Evolutionary conservation across 1,284 basidiomycete genomes (phyloP), one percentile per base, ranked within the genome.

Genomic region (Hemileia vastatrix): DNA sequence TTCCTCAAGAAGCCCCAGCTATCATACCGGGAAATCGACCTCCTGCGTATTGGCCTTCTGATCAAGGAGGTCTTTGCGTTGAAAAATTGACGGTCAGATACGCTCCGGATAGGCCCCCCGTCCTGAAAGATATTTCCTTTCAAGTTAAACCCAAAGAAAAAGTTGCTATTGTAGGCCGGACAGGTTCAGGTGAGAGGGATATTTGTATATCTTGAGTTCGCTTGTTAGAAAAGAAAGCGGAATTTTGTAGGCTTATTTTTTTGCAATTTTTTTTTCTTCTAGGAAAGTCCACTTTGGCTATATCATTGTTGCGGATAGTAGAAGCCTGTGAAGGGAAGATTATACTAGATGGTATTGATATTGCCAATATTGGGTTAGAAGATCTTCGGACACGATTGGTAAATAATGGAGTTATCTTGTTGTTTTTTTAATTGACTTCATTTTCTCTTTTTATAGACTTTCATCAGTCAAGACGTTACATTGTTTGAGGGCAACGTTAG

Each of bases 271-370:
- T 21, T 66, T 64, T 15, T 48, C 66, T 0, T 69, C 69, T 1
- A 70, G 71, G 71, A n/a, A 72, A 72, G 66, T 71, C 70, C 33
- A 68, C 67, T 40, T 67, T 72, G 2, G 69, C 67, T 1, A 63
- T 67, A 4, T 67, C 66, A 27, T 63, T 73, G 18, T 65, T 73
- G 43, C 67, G 72, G 3, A 65, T 66, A 3, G 59, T 66, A 9
- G 69, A 65, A 45, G 57, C 68, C 4, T 58, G 62, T n/a, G 65
- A 55, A 1, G 71, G 71, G 13, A 50, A 64, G 13, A 72, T 73
- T 24, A 21, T 68, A 19, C 67, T 73, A 43, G 72, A 73, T 48
- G 72, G 68, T 8, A 64, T 73, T 24, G 69, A 73, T 57, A 69
- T 72, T 49, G 60, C 60, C 54, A 58, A 64, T 15, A 56, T 72